These are phyloP conservation scores for Vitis rotundifolia DNA, from an alignment of 164 flowering plant species.

Conservation along the genomic window DNA sequence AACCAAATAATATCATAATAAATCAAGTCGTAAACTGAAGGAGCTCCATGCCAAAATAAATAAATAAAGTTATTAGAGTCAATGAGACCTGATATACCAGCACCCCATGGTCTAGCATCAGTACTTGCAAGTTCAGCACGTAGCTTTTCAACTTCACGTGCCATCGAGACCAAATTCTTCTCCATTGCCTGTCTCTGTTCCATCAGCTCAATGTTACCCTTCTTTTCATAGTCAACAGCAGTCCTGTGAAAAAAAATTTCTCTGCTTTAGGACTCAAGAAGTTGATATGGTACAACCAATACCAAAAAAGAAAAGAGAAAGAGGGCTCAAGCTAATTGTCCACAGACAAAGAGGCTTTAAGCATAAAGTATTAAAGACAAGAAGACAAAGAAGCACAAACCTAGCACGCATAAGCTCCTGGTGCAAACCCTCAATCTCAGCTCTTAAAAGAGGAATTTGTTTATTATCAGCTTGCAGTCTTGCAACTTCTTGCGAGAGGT, in stretches of 20 bases:
- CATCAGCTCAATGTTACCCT: conserved; percentile 71
- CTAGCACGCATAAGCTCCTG: conserved; percentile 88
- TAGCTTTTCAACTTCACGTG: conserved; percentile 91
- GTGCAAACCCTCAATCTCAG: conserved; percentile 76
- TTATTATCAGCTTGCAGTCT: conserved; percentile 72
- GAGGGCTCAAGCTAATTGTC: background rate
- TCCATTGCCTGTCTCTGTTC: conserved; percentile 91
- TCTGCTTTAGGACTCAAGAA: background rate
- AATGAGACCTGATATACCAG: conserved; percentile 44
- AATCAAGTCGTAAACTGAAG: background rate
- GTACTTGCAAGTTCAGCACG: conserved; percentile 67
- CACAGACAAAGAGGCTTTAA: background rate
- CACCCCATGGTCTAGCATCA: conserved; percentile 68
- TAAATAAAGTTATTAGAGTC: conserved; percentile 1
- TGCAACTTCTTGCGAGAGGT: conserved; percentile 57
- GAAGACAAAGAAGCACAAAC: conserved; percentile 33
- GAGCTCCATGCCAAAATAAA: background rate
- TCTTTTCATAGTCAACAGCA: conserved; percentile 88
- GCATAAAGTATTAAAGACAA: background rate
- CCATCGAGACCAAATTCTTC: conserved; percentile 87
- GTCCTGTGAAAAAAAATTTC: conserved; percentile 36
- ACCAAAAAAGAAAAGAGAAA: background rate
- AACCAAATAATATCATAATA: no score
- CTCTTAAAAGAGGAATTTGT: conserved; percentile 62
- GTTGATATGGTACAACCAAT: background rate